A percentile compares a stretch with the other conserved stretches of the same genome.
phyloP scores from a whole-genome alignment of 352 stramenopile species.

The Phytophthora fragariae region DNA sequence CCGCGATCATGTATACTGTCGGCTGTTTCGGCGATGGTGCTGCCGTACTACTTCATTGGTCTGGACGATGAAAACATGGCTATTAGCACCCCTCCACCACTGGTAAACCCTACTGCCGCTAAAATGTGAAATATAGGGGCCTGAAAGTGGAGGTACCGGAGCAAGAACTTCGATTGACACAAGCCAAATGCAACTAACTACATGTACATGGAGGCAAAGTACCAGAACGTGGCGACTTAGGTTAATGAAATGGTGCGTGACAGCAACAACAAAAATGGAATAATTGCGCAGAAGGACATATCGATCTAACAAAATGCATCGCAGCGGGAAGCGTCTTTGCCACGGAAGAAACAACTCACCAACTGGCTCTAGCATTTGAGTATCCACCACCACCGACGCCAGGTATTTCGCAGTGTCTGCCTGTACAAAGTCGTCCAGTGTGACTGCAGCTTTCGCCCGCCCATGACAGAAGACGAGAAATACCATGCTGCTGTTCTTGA shows the following conservation, averaged over 20 bases:
- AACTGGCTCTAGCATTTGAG: slow-evolving; percentile 40
- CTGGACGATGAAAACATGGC: slow-evolving; percentile 22
- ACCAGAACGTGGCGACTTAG: slow-evolving; percentile 38
- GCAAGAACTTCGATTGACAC: slow-evolving; percentile 49
- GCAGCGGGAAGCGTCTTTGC: slow-evolving; percentile 42
- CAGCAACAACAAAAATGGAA: too few species aligned
- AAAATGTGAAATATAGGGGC: slow-evolving; percentile 7
- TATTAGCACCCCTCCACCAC: slow-evolving; percentile 1
- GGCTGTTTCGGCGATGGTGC: not conserved
- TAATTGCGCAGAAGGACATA: too few species aligned
- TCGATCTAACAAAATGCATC: not conserved
- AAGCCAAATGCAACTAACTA: slow-evolving; percentile 55
- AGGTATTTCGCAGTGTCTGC: slow-evolving; percentile 2
- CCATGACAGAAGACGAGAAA: too few species aligned
- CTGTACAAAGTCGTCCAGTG: too few species aligned
- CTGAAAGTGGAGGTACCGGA: slow-evolving; percentile 51
- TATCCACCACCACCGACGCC: slow-evolving; percentile 31
- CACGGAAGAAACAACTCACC: slow-evolving; percentile 46
- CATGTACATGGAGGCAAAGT: slow-evolving; percentile 53
- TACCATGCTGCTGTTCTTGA: too few species aligned
- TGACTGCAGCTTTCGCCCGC: too few species aligned
- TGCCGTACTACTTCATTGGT: slow-evolving; percentile 5
- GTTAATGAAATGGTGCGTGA: slow-evolving; percentile 47
- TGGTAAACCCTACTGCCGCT: not conserved
- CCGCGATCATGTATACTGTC: not conserved